A percentile compares a stretch with the other conserved stretches of the same genome.
These are phyloP conservation scores for Amanita jacksonii DNA, from an alignment of 768 basidiomycete genomes.

Conservation along the genomic window DNA sequence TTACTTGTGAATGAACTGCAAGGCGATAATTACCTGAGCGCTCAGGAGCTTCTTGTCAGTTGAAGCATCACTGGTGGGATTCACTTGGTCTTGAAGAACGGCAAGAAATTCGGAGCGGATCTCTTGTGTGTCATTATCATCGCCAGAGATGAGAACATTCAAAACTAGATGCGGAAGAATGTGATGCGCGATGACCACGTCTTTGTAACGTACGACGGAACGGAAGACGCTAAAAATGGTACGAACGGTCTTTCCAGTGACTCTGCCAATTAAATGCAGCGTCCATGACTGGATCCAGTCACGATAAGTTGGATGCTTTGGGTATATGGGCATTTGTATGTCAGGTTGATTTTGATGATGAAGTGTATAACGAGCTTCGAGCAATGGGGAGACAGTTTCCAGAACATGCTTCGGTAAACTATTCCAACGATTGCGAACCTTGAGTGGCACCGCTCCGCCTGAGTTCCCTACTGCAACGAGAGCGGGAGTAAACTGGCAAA, in stretches of 20 bases:
- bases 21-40: slow-evolving; percentile 62
- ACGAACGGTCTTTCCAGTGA: slow-evolving; percentile 46
- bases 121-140: slow-evolving; percentile 45
- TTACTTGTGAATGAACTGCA: not conserved
- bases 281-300: slow-evolving; percentile 97
- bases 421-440: slow-evolving; percentile 71
- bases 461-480: slow-evolving; percentile 45
- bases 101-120: slow-evolving; percentile 71
- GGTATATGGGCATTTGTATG: slow-evolving; percentile 69
- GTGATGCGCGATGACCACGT: slow-evolving; percentile 89
- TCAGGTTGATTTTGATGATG: slow-evolving; percentile 30
- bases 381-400: slow-evolving; percentile 78
- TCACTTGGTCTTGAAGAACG: slow-evolving; percentile 84
- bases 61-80: slow-evolving; percentile 43
- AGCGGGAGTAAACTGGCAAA: slow-evolving; percentile 79
- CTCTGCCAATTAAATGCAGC: slow-evolving; percentile 62
- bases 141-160: slow-evolving; percentile 72
- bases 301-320: slow-evolving; percentile 68
- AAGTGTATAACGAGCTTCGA: slow-evolving; percentile 58
- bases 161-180: slow-evolving; percentile 88
- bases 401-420: slow-evolving; percentile 72
- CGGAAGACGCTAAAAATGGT: slow-evolving; percentile 73
- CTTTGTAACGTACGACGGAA: slow-evolving; percentile 72
- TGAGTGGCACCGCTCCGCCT: slow-evolving; percentile 44
- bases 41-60: slow-evolving; percentile 81